Percentiles rank a stretch among this genome's conserved stretches.
phyloP scores from a whole-genome alignment of 345 rosid species.

The Populus deltoides region DNA sequence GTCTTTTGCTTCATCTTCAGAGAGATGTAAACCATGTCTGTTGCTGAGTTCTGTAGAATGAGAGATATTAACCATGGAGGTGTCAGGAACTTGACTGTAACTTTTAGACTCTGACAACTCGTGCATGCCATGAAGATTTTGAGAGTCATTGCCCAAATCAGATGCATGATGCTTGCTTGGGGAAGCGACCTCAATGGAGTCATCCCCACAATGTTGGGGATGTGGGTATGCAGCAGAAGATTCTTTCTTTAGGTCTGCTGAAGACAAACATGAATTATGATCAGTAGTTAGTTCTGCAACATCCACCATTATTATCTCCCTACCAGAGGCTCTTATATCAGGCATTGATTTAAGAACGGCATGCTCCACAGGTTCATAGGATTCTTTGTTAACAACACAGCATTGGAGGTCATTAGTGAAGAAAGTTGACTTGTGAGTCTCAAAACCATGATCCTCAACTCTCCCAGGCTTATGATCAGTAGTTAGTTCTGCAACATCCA shows the following conservation, averaged over 20 bases:
- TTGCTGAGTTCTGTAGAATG: conserved; percentile 16
- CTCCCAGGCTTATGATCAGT: not conserved
- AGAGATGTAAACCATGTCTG: conserved; percentile 13
- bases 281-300: not conserved
- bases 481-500: not conserved
- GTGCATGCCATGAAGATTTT: conserved; percentile 5
- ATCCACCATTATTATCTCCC: conserved; percentile 11
- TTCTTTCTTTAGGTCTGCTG: conserved; percentile 12
- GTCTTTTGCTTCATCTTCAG: conserved; percentile 32
- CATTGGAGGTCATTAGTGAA: conserved; percentile 22
- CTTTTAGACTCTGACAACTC: conserved; percentile 17
- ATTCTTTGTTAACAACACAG: conserved; percentile 19
- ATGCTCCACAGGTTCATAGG: conserved; percentile 28
- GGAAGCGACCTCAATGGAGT: conserved; percentile 11
- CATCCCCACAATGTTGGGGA: not conserved
- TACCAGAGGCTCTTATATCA: conserved; percentile 22
- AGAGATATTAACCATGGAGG: conserved; percentile 6
- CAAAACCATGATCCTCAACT: not conserved
- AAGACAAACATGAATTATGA: conserved; percentile 17
- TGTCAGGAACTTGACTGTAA: conserved; percentile 13
- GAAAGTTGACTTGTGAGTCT: conserved; percentile 9
- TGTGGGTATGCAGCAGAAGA: not conserved
- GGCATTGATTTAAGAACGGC: conserved; percentile 8
- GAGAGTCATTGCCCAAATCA: not conserved
- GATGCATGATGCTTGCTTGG: conserved; percentile 11